phyloP scores from a whole-genome alignment of 139 green algal species.

The Closterium sp. region DNA sequence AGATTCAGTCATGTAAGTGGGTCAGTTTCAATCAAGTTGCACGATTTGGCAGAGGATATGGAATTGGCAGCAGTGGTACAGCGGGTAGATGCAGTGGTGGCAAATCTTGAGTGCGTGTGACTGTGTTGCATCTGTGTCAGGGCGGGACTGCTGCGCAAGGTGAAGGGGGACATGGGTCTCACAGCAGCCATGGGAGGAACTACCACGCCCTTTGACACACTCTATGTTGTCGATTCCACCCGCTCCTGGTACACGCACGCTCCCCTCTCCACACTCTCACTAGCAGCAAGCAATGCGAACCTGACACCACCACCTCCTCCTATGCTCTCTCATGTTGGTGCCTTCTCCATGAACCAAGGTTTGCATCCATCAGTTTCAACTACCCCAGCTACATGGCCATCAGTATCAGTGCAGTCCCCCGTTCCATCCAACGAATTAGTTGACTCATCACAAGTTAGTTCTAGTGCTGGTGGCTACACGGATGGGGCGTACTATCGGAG shows the following conservation, averaged over 20 bases:
- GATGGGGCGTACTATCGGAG: conserved; percentile 29
- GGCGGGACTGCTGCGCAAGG: conserved; percentile 71
- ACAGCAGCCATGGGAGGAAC: neutral
- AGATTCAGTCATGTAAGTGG: no score
- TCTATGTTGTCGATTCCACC: conserved; percentile 49
- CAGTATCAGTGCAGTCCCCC: neutral
- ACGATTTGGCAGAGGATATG: no score
- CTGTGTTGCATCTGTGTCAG: conserved; percentile 31
- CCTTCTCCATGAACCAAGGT: neutral
- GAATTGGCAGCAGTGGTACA: no score
- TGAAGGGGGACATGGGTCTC: conserved; percentile 16
- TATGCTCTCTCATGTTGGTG: neutral
- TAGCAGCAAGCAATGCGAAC: neutral
- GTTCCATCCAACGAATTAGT: neutral
- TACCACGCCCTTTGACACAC: conserved; percentile 41
- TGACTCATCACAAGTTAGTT: neutral
- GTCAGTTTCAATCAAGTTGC: no score
- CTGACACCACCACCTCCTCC: neutral
- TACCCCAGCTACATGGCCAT: neutral
- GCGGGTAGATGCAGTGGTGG: no score
- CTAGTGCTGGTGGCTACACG: neutral
- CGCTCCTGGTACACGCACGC: conserved; percentile 51
- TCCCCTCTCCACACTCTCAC: neutral
- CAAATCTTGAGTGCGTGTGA: no score
- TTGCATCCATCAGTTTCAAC: neutral